These are phyloP conservation scores for Fusarium sp. DNA, from an alignment of 2,329 filamentous ascomycete genomes.

Conservation along the genomic window DNA sequence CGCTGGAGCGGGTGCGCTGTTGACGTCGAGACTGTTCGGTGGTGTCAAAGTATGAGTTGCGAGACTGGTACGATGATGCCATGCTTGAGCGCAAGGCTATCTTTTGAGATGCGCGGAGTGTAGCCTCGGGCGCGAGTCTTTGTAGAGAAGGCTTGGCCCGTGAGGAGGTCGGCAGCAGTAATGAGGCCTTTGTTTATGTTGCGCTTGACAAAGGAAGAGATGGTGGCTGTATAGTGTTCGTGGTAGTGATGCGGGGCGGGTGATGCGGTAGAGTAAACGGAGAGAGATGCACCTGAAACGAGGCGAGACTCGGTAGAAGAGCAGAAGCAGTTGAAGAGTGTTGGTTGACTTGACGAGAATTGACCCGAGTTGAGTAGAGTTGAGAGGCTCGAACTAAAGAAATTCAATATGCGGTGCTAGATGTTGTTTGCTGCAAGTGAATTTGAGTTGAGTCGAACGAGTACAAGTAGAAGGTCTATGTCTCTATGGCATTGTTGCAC, in stretches of 20 bases:
- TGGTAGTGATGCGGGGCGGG: conserved; percentile 36
- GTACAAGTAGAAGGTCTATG: conserved; percentile 17
- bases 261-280: conserved; percentile 31
- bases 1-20: conserved; percentile 76
- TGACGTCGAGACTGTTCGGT: conserved; percentile 57
- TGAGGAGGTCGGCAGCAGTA: neutral
- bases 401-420: conserved; percentile 9
- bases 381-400: conserved; percentile 23
- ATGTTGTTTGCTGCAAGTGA: conserved; percentile 36
- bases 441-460: conserved; percentile 21
- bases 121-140: conserved; percentile 39
- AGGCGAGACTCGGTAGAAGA: neutral
- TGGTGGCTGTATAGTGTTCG: conserved; percentile 13
- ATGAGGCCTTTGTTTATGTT: conserved; percentile 8
- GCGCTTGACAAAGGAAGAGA: conserved; percentile 5
- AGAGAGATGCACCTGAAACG: neutral
- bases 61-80: conserved; percentile 65
- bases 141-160: conserved; percentile 25
- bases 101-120: conserved; percentile 18
- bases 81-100: conserved; percentile 52
- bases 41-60: conserved; percentile 64
- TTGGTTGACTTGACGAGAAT: neutral
- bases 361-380: neutral
- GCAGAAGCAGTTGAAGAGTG: conserved; percentile 2
- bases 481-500: conserved; percentile 43